These are phyloP conservation scores for Acanthamoeba healyi DNA, from an alignment of 208 protist genomes.

Conservation along the genomic window DNA sequence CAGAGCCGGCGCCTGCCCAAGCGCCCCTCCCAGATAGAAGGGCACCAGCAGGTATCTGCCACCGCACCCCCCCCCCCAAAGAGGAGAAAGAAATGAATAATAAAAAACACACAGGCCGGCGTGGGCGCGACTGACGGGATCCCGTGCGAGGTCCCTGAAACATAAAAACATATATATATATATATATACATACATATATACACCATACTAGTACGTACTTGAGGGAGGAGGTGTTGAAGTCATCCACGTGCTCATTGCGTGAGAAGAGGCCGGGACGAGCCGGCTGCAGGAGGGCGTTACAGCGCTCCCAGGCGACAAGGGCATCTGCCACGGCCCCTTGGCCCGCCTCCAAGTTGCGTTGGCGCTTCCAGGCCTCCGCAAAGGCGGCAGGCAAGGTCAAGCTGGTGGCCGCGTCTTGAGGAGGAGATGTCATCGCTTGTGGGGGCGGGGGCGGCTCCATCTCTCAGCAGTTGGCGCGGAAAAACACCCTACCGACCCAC, in stretches of 20 bases:
- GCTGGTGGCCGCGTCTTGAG: too few species aligned
- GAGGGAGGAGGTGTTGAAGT: not conserved
- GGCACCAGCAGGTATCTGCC: slow-evolving; percentile 10
- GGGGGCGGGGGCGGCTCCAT: too few species aligned
- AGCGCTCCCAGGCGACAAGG: not conserved
- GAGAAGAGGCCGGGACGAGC: not conserved
- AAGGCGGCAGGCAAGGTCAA: not conserved
- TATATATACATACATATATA: too few species aligned
- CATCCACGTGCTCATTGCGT: not conserved
- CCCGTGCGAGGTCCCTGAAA: too few species aligned
- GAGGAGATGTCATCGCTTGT: too few species aligned
- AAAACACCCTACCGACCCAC: too few species aligned
- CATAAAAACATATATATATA: too few species aligned
- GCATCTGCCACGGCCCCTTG: not conserved
- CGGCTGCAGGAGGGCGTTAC: not conserved
- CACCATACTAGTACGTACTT: not conserved
- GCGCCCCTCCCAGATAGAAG: not conserved
- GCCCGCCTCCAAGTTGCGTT: not conserved
- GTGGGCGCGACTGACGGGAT: too few species aligned
- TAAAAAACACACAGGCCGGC: too few species aligned
- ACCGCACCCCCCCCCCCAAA: too few species aligned
- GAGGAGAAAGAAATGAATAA: too few species aligned
- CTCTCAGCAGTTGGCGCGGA: too few species aligned
- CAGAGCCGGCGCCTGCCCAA: not conserved
- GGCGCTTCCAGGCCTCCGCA: not conserved